A percentile compares a stretch with the other conserved stretches of the same genome.
These are phyloP conservation scores for maize (Zea mays) DNA, from an alignment of 176 grass and related monocot genomes.

Conservation along the genomic window Zm-B73-REFERENCE-NAM-5.0 NC_050104.1:90605001-90605500, in stretches of 20 bases:
- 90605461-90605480: background rate
- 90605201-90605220: background rate
- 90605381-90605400: background rate
- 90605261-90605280: slow-evolving; percentile 1
- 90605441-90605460: background rate
- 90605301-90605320: background rate
- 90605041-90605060: too few relatives aligned
- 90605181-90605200: background rate
- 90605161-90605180: background rate
- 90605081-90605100: too few relatives aligned
- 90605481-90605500: background rate
- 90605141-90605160: too few relatives aligned
- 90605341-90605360: slow-evolving; percentile 15
- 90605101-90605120: too few relatives aligned
- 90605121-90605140: too few relatives aligned
- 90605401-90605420: background rate
- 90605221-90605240: background rate
- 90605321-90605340: background rate
- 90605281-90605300: background rate
- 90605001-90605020: too few relatives aligned
- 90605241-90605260: background rate
- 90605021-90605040: too few relatives aligned
- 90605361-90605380: background rate
- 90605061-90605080: too few relatives aligned
- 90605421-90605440: background rate